Evolutionary conservation across 805 yeast genomes (phyloP).

Genomic region (Saturnispora besseyi): DNA sequence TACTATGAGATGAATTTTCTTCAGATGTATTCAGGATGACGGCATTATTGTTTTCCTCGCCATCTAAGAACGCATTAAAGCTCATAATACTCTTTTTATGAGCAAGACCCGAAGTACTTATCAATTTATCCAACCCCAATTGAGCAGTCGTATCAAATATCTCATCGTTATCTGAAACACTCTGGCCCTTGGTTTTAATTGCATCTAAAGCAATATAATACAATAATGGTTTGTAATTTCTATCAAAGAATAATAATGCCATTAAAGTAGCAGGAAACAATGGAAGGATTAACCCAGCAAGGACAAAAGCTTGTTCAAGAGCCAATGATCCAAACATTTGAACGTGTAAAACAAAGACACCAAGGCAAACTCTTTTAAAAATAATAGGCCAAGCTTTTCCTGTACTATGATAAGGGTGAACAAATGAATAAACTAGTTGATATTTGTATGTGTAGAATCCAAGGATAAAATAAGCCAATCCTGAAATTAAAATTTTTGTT

Average conservation of each 20-base stretch:
- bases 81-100: slow-evolving; percentile 11
- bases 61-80: slow-evolving; percentile 10
- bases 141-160: slow-evolving; percentile 10
- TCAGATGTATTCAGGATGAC: slow-evolving; percentile 9
- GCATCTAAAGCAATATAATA: slow-evolving; percentile 52
- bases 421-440: slow-evolving; percentile 51
- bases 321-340: slow-evolving; percentile 59
- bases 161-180: slow-evolving; percentile 22
- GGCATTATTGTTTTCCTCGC: slow-evolving; percentile 14
- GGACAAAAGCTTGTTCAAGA: slow-evolving; percentile 44
- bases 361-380: slow-evolving; percentile 45
- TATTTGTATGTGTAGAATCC: slow-evolving; percentile 56
- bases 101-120: slow-evolving; percentile 1
- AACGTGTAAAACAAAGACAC: slow-evolving; percentile 47
- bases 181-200: slow-evolving; percentile 33
- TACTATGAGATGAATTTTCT: slow-evolving; percentile 1
- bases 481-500: slow-evolving; percentile 50
- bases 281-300: slow-evolving; percentile 42
- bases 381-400: slow-evolving; percentile 63
- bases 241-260: slow-evolving; percentile 42
- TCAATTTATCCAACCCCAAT: slow-evolving; percentile 6
- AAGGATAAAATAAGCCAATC: slow-evolving; percentile 44
- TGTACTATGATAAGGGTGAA: slow-evolving; percentile 57
- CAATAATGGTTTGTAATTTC: slow-evolving; percentile 44
- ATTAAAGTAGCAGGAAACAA: slow-evolving; percentile 38